A percentile compares a stretch with the other conserved stretches of the same genome.
Conservation (phyloP, 768 basidiomycete genomes). For the Hypholoma fasciculare region DNA sequence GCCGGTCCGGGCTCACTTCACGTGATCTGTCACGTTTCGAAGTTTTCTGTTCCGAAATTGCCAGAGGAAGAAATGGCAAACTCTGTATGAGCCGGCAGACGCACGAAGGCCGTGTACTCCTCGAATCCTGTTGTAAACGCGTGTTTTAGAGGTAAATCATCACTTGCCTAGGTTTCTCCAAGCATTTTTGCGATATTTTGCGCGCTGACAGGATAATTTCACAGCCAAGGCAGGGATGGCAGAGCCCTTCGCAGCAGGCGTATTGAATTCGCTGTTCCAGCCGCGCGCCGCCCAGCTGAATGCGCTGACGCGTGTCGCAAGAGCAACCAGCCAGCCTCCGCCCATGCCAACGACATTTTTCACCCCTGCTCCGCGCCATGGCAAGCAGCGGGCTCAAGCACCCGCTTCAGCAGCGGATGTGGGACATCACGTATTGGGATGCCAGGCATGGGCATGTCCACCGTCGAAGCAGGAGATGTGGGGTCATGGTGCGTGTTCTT, state of each 20-base stretch:
- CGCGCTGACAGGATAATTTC: background rate
- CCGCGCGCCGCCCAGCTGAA: conserved; percentile 26
- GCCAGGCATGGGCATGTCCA: conserved; percentile 48
- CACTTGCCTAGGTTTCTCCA: background rate
- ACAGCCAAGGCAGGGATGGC: conserved; percentile 39
- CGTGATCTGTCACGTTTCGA: conserved; percentile 6
- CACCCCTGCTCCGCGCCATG: conserved; percentile 49
- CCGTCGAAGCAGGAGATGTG: conserved; percentile 44
- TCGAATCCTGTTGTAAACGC: background rate
- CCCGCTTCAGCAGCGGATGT: conserved; percentile 25
- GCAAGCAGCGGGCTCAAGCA: conserved; percentile 32
- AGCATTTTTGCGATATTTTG: background rate
- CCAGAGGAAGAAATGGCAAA: background rate
- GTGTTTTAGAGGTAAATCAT: background rate
- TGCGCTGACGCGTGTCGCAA: conserved; percentile 13
- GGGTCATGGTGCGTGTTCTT: conserved; percentile 42
- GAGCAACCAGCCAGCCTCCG: conserved; percentile 20
- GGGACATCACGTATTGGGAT: conserved; percentile 30
- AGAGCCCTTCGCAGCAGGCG: conserved; percentile 59
- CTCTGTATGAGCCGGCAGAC: background rate
- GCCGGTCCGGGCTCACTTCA: background rate
- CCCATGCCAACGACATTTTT: conserved; percentile 49
- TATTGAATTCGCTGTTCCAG: conserved; percentile 48
- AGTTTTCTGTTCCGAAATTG: conserved; percentile 6
- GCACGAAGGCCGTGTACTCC: background rate